These are phyloP conservation scores for Candida adriatica DNA, from an alignment of 805 yeast genomes.

Conservation along the genomic window DNA sequence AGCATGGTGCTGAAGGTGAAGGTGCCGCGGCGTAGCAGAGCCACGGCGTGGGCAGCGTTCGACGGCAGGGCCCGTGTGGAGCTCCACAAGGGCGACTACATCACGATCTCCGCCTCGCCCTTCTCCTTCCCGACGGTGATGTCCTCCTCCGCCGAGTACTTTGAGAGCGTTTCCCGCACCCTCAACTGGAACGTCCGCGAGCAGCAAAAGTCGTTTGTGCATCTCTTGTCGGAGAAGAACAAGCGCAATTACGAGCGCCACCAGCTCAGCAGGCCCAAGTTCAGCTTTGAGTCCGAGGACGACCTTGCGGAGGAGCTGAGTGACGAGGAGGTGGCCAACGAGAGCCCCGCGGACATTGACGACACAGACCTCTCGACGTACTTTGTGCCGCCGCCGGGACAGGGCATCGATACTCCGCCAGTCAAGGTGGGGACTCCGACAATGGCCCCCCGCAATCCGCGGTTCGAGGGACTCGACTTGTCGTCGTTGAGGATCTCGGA, in stretches of 20 bases:
- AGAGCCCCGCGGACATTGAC: conserved; percentile 24
- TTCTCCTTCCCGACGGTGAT: conserved; percentile 93
- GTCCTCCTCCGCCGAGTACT: conserved; percentile 64
- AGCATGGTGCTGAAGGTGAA: conserved; percentile 80
- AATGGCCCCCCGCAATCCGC: conserved; percentile 11
- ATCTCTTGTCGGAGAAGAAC: conserved; percentile 51
- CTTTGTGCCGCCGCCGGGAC: conserved; percentile 22
- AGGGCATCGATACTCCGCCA: conserved; percentile 22
- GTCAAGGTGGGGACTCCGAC: conserved; percentile 14
- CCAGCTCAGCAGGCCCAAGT: conserved; percentile 20
- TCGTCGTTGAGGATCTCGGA: conserved; percentile 2
- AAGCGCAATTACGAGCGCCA: conserved; percentile 34
- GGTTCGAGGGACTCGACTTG: conserved; percentile 8
- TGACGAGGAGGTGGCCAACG: conserved; percentile 18
- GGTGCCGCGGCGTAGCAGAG: conserved; percentile 74
- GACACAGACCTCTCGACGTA: conserved; percentile 21
- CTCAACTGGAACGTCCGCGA: conserved; percentile 93
- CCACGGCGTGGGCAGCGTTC: conserved; percentile 95
- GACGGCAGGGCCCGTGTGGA: conserved; percentile 90
- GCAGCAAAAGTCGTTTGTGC: conserved; percentile 75
- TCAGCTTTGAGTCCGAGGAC: conserved; percentile 20
- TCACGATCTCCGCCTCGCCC: conserved; percentile 77
- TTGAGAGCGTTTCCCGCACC: conserved; percentile 80
- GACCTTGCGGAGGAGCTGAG: conserved; percentile 17
- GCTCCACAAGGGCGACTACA: conserved; percentile 74